These are phyloP conservation scores for Gamsiella multidivaricata DNA, from an alignment of 192 early-diverging fungal species.

Conservation along the genomic window DNA sequence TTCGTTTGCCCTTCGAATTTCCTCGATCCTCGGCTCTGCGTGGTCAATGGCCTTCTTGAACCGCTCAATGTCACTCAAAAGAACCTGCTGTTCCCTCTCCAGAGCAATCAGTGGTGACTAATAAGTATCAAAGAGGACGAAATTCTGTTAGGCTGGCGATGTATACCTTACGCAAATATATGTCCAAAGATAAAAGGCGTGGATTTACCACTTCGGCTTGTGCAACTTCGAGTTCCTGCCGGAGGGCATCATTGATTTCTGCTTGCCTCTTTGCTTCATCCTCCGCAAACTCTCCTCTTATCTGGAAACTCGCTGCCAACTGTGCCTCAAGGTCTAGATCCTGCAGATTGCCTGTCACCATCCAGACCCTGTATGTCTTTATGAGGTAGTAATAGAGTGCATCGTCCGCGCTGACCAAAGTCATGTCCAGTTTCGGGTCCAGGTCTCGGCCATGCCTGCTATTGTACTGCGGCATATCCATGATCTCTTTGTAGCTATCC, in stretches of 20 bases:
- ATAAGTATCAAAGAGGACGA: background rate
- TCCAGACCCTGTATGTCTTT: slow-evolving; percentile 63
- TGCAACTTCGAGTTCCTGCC: slow-evolving; percentile 54
- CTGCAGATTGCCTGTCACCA: slow-evolving; percentile 64
- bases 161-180: too few species aligned
- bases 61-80: slow-evolving; percentile 62
- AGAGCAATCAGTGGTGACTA: slow-evolving; percentile 63
- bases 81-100: slow-evolving; percentile 54
- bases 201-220: slow-evolving; percentile 50
- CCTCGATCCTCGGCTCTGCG: slow-evolving; percentile 32
- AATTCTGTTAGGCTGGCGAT: background rate
- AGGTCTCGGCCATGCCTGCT: slow-evolving; percentile 21
- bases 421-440: slow-evolving; percentile 43
- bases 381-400: slow-evolving; percentile 69
- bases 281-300: slow-evolving; percentile 59
- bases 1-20: slow-evolving; percentile 28
- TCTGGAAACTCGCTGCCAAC: slow-evolving; percentile 58
- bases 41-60: slow-evolving; percentile 52
- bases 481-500: slow-evolving; percentile 17
- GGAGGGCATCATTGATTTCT: slow-evolving; percentile 50
- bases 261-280: slow-evolving; percentile 54
- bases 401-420: slow-evolving; percentile 55
- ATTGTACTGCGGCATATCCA: slow-evolving; percentile 10
- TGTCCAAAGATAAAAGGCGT: background rate
- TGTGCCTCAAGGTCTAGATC: slow-evolving; percentile 64